Evolutionary conservation across 257 asterid species (phyloP).

Genomic region (Parsonsia alboflavescens): DNA sequence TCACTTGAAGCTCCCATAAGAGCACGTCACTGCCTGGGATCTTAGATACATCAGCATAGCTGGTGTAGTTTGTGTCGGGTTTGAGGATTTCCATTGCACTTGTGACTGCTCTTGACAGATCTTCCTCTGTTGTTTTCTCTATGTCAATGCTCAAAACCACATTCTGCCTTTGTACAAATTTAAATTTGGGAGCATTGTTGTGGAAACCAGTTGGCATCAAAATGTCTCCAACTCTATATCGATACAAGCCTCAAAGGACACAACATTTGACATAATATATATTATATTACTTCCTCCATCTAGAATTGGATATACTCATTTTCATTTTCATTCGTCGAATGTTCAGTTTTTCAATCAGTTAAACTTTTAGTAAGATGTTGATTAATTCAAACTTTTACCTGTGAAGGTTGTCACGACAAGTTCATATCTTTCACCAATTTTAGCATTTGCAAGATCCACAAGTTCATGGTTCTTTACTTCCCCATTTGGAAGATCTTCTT

Average conservation of each 20-base stretch:
- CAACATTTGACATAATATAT: not conserved
- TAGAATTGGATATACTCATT: too few species aligned
- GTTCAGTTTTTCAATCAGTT: too few species aligned
- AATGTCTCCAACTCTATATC: constrained; percentile 10
- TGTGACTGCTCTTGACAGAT: not conserved
- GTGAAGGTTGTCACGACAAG: not conserved
- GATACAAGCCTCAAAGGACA: not conserved
- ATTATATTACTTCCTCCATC: too few species aligned
- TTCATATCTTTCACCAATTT: not conserved
- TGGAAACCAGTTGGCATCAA: not conserved
- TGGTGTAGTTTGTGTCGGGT: not conserved
- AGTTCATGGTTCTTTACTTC: too few species aligned
- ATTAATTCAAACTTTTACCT: not conserved
- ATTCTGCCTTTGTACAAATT: not conserved
- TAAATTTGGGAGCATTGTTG: constrained; percentile 4
- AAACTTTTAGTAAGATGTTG: too few species aligned
- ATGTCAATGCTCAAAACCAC: constrained; percentile 1
- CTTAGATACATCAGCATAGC: constrained; percentile 1
- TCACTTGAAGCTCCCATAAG: constrained; percentile 1
- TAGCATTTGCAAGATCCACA: not conserved
- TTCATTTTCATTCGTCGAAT: too few species aligned
- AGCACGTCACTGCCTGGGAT: constrained; percentile 8
- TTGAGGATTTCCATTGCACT: not conserved
- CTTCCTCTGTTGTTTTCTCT: constrained; percentile 4
- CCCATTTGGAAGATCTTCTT: too few species aligned